phyloP scores from a whole-genome alignment of 1,139 yeast genomes.

The Candida mesenterica region DNA sequence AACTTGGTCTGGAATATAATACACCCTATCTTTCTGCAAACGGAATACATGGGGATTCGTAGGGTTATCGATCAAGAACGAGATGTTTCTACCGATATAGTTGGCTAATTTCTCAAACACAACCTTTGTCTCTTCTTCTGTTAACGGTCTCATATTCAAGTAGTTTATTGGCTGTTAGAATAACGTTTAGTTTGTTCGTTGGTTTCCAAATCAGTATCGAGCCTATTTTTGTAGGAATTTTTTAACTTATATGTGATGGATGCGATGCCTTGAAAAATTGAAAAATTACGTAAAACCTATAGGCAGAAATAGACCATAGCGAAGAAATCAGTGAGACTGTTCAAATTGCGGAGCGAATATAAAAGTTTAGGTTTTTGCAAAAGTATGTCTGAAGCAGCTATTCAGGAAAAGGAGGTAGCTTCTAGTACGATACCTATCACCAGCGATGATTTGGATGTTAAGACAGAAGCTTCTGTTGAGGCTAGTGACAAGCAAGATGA shows the following conservation, averaged over 20 bases:
- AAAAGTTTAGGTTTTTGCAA: neutral
- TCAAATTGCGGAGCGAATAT: neutral
- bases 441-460: neutral
- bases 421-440: too few species aligned
- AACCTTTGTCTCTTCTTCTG: constrained; percentile 95
- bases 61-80: constrained; percentile 81
- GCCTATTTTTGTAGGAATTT: constrained; percentile 5
- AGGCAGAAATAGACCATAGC: constrained; percentile 1
- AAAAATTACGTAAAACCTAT: too few species aligned
- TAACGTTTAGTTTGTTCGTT: too few species aligned
- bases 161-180: too few species aligned
- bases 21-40: constrained; percentile 92
- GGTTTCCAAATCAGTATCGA: neutral
- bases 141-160: constrained; percentile 91
- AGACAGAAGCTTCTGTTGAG: neutral
- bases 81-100: constrained; percentile 92
- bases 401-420: neutral
- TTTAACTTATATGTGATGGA: constrained; percentile 5
- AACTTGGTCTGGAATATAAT: constrained; percentile 80
- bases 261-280: too few species aligned
- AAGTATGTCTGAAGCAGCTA: constrained; percentile 1
- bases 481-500: constrained; percentile 3
- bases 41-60: constrained; percentile 94
- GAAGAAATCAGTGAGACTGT: too few species aligned
- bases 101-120: constrained; percentile 95